These are phyloP conservation scores for Vigna angularis DNA, from an alignment of 306 rosid species.

Conservation along the genomic window DNA sequence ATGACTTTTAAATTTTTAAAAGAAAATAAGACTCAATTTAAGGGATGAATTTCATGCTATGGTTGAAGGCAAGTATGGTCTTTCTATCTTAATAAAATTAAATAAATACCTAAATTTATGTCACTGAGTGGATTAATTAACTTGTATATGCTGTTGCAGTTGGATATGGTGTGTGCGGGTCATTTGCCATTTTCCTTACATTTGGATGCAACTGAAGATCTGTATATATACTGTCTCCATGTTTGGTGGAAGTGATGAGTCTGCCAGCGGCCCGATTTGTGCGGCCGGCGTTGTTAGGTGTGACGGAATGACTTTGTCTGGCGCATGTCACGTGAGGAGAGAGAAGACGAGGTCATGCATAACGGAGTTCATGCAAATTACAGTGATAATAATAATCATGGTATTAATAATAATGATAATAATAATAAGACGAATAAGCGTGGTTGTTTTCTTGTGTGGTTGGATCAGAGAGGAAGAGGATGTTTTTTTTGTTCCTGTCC, in stretches of 20 bases:
- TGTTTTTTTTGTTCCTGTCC: constrained; percentile 65
- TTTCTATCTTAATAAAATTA: not conserved
- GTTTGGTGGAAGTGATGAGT: not conserved
- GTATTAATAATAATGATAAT: constrained; percentile 10
- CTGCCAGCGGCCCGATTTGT: not conserved
- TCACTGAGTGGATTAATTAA: not conserved
- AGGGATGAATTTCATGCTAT: too few species aligned
- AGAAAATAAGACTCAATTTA: too few species aligned
- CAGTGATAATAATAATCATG: constrained; percentile 38
- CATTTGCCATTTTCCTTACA: not conserved
- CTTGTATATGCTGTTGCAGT: not conserved
- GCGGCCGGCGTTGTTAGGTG: too few species aligned
- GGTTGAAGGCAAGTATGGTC: not conserved
- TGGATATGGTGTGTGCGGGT: not conserved
- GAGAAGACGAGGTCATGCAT: constrained; percentile 51
- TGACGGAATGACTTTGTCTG: not conserved
- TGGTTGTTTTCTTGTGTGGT: constrained; percentile 51
- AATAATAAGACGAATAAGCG: constrained; percentile 38
- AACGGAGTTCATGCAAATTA: constrained; percentile 59
- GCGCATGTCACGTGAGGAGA: constrained; percentile 47
- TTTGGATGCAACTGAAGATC: not conserved
- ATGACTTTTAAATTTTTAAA: too few species aligned
- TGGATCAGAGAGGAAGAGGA: constrained; percentile 40
- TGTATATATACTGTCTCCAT: not conserved
- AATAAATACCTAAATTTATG: not conserved